Conservation (phyloP, 192 early-diverging fungal genomes). For the Coemansia sp. region DNA sequence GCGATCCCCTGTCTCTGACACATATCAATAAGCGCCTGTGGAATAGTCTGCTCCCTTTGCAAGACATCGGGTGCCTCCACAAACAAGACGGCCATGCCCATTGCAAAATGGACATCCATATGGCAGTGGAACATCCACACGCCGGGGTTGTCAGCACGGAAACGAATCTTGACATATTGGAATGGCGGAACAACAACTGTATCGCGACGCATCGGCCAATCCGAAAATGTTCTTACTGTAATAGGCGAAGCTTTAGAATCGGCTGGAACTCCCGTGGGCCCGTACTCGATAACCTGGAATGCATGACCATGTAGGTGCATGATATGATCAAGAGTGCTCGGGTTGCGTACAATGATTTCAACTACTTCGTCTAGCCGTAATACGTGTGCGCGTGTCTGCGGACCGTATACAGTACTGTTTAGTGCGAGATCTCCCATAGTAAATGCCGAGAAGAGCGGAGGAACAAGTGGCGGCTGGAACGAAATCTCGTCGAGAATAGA, state of each 20-base stretch:
- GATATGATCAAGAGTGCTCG: slow-evolving; percentile 72
- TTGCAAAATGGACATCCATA: slow-evolving; percentile 56
- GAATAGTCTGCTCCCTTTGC: slow-evolving; percentile 54
- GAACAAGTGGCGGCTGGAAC: background rate
- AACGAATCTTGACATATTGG: slow-evolving; percentile 66
- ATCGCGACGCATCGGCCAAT: slow-evolving; percentile 61
- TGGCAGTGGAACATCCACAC: slow-evolving; percentile 86
- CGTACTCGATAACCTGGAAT: slow-evolving; percentile 71
- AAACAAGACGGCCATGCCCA: slow-evolving; percentile 68
- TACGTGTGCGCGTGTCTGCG: slow-evolving; percentile 52
- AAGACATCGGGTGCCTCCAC: slow-evolving; percentile 67
- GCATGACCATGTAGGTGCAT: slow-evolving; percentile 80
- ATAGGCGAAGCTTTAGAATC: slow-evolving; percentile 55
- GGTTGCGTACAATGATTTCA: slow-evolving; percentile 62
- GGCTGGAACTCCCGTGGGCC: slow-evolving; percentile 27
- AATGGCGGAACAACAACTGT: slow-evolving; percentile 60
- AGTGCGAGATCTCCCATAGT: background rate
- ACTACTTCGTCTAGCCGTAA: slow-evolving; percentile 39
- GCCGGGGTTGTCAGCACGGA: slow-evolving; percentile 77
- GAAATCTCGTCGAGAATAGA: background rate
- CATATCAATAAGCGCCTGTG: slow-evolving; percentile 54
- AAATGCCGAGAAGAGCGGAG: background rate
- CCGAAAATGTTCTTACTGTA: slow-evolving; percentile 66
- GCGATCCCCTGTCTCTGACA: slow-evolving; percentile 62
- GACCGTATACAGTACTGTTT: slow-evolving; percentile 49